phyloP scores from a whole-genome alignment of 208 protist genomes.

The Kentomonas sorsogonicus region DNA sequence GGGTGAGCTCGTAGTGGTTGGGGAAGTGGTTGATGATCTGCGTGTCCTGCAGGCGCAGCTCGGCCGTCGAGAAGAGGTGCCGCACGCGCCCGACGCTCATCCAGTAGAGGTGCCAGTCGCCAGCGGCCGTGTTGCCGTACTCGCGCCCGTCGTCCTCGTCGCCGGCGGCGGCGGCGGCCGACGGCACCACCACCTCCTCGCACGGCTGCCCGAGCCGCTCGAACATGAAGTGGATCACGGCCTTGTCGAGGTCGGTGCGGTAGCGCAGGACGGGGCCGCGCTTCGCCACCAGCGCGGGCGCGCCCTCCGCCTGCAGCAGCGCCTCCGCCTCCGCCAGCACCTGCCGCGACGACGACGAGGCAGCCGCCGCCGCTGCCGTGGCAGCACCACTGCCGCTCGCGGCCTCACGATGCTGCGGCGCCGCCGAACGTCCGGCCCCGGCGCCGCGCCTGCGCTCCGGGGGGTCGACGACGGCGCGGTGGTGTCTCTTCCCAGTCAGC shows the following conservation, averaged over 20 bases:
- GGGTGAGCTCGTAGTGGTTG: slow-evolving; percentile 96
- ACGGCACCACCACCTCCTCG: slow-evolving; percentile 43
- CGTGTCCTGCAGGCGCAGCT: slow-evolving; percentile 70
- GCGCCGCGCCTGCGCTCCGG: too few species aligned
- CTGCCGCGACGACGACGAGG: too few species aligned
- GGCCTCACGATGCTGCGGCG: too few species aligned
- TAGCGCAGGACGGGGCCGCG: slow-evolving; percentile 76
- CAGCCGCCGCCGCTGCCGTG: too few species aligned
- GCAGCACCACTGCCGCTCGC: too few species aligned
- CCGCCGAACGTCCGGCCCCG: too few species aligned
- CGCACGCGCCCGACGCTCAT: slow-evolving; percentile 76
- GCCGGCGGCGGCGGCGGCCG: slow-evolving; percentile 25
- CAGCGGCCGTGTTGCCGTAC: slow-evolving; percentile 32
- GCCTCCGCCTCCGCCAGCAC: not conserved
- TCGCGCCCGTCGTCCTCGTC: slow-evolving; percentile 26
- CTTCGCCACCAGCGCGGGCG: too few species aligned
- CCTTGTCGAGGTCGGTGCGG: slow-evolving; percentile 79
- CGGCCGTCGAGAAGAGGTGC: slow-evolving; percentile 53
- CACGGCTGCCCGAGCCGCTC: slow-evolving; percentile 28
- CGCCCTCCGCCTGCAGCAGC: too few species aligned
- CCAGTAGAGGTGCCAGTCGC: slow-evolving; percentile 91
- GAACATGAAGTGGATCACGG: slow-evolving; percentile 83
- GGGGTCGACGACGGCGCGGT: too few species aligned
- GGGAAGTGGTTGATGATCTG: slow-evolving; percentile 97
- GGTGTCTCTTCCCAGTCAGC: too few species aligned